Conservation (phyloP, 352 stramenopile species). For the Phytophthora pseudosyringae region DNA sequence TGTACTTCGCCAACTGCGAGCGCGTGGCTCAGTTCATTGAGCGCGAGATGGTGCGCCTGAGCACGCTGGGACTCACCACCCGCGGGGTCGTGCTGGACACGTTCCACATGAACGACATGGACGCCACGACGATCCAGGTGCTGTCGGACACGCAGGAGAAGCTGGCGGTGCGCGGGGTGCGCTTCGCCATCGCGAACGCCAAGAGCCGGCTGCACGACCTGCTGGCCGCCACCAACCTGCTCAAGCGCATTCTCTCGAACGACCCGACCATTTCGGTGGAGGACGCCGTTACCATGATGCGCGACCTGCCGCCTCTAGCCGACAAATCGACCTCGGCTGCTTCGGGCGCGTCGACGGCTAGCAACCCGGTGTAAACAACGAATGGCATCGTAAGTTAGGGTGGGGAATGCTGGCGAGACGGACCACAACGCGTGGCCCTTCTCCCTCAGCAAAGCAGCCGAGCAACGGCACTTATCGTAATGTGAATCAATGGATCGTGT, state of each 20-base stretch:
- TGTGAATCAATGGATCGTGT: constrained; percentile 14
- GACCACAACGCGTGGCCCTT: neutral
- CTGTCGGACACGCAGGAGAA: constrained; percentile 29
- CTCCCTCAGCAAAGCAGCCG: neutral
- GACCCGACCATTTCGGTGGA: constrained; percentile 28
- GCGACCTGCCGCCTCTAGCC: constrained; percentile 14
- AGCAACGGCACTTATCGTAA: constrained; percentile 1
- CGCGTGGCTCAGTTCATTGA: constrained; percentile 26
- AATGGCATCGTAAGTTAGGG: constrained; percentile 2
- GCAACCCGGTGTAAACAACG: constrained; percentile 11
- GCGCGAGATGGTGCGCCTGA: constrained; percentile 18
- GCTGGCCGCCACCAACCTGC: constrained; percentile 22
- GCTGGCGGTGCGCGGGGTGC: constrained; percentile 23
- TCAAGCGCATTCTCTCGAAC: constrained; percentile 24
- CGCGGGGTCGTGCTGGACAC: constrained; percentile 25
- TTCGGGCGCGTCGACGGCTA: constrained; percentile 8
- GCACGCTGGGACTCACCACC: constrained; percentile 20
- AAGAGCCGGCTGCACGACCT: constrained; percentile 26
- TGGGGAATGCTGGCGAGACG: neutral
- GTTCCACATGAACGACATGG: constrained; percentile 34
- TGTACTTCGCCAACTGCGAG: constrained; percentile 30
- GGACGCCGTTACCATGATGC: constrained; percentile 19
- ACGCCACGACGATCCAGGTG: constrained; percentile 31
- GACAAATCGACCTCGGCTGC: constrained; percentile 3
- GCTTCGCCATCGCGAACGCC: constrained; percentile 23